A percentile compares a stretch with the other conserved stretches of the same genome.
phyloP scores from a whole-genome alignment of 2,329 filamentous ascomycete species.

The Penicillium sclerotiorum region DNA sequence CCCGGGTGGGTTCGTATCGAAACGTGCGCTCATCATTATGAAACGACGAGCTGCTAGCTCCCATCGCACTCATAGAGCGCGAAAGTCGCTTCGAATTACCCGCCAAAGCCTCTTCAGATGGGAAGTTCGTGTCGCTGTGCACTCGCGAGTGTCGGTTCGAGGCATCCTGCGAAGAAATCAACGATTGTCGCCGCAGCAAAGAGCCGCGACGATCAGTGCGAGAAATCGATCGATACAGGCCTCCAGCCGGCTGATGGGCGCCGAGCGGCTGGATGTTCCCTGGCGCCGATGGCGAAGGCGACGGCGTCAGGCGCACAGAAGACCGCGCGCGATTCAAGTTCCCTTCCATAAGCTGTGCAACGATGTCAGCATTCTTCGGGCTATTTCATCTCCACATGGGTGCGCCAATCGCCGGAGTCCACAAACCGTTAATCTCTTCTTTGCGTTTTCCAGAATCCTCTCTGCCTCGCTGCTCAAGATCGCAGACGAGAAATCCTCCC shows the following conservation, averaged over 20 bases:
- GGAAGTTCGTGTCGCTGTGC: conserved; percentile 63
- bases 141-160: conserved; percentile 60
- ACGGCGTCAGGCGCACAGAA: conserved; percentile 60
- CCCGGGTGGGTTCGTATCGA: conserved; percentile 33
- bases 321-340: conserved; percentile 79
- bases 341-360: conserved; percentile 80
- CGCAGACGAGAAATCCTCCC: conserved; percentile 70
- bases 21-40: conserved; percentile 39
- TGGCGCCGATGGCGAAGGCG: conserved; percentile 42
- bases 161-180: conserved; percentile 35
- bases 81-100: conserved; percentile 50
- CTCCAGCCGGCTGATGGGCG: conserved; percentile 40
- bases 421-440: conserved; percentile 80
- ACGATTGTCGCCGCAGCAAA: conserved; percentile 46
- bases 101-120: conserved; percentile 37
- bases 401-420: neutral
- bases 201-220: conserved; percentile 47
- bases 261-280: conserved; percentile 33
- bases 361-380: conserved; percentile 20
- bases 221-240: conserved; percentile 47
- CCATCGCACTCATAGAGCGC: conserved; percentile 65
- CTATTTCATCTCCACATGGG: neutral
- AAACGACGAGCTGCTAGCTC: conserved; percentile 35
- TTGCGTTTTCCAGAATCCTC: conserved; percentile 89
- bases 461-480: conserved; percentile 82